Base-by-base conservation (phyloP, 2,329 filamentous ascomycete species). In the Xylaria sp. region DNA sequence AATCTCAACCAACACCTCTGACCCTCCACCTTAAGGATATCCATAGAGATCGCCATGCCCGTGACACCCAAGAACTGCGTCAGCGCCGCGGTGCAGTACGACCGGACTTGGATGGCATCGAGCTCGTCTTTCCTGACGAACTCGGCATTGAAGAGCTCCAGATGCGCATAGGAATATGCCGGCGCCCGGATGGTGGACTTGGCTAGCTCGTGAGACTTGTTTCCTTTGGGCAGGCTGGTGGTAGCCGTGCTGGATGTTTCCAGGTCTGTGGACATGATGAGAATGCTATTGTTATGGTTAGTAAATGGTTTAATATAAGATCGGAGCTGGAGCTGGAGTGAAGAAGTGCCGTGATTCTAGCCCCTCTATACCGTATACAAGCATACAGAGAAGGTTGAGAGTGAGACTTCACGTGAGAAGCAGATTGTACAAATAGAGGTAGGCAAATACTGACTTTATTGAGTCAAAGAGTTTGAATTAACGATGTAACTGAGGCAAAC, bases 31-130 rank as follows among this genome's bases (percentile, higher is more conserved):
- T 86, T 84, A 39, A 93, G 79, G 18, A 92, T 83, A 69, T 93
- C 90, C 58, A 92, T 70, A 1, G 86, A 76, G 2, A 92, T 85
- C 9, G 83, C 84, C 1, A 80, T 75, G 9, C 90, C 90, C 0
- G 83, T 85, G 16, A 84, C 74, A 18, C 90, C 90, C 1, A 93
- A 81, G 67, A 90, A 92, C 62, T 88, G 83, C 1, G 77, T 78
- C 6, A 93, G 76, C 0, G 89, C 86, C 0, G 80, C 73, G 1
- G 81, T 83, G 65, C 89, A 82, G 68, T 89, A 86, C 0, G 84
- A 77, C 39, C 83, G 83, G 16, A 82, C 78, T 44, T 85, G 86
- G 2, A 91, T 75, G 2, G 79, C 76, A 72, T 92, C 88, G 4
- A 90, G 75, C 1, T 64, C 50, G 2, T 57, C 54, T 11, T 58